Evolutionary conservation across 2,329 filamentous ascomycete species (phyloP).

Genomic region (Microcyclospora pomicola): DNA sequence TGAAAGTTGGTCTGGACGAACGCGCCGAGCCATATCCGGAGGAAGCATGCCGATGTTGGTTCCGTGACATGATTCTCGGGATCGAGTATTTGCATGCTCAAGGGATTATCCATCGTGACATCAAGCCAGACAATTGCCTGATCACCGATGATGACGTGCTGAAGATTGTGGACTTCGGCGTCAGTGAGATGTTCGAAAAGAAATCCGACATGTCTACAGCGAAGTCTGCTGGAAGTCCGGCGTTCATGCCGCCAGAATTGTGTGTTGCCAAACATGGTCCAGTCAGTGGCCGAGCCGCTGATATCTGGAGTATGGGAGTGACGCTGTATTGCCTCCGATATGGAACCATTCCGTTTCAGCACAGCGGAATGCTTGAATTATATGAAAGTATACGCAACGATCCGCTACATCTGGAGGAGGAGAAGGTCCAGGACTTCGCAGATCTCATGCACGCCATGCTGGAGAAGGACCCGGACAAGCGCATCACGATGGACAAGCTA

Average conservation of each 20-base stretch:
- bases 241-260: slow-evolving; percentile 85
- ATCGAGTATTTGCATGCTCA: slow-evolving; percentile 94
- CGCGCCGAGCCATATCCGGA: slow-evolving; percentile 67
- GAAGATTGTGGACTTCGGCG: slow-evolving; percentile 97
- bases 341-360: slow-evolving; percentile 75
- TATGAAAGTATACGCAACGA: slow-evolving; percentile 78
- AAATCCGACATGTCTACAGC: slow-evolving; percentile 73
- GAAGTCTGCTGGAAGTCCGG: slow-evolving; percentile 88
- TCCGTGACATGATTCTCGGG: slow-evolving; percentile 83
- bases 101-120: slow-evolving; percentile 88
- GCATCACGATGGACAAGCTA: slow-evolving; percentile 71
- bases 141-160: slow-evolving; percentile 84
- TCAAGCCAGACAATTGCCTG: slow-evolving; percentile 93
- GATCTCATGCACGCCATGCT: slow-evolving; percentile 63
- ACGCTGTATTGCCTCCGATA: slow-evolving; percentile 88
- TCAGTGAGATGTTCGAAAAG: slow-evolving; percentile 96
- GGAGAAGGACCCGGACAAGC: slow-evolving; percentile 70
- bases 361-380: slow-evolving; percentile 64
- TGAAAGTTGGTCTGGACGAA: slow-evolving; percentile 86
- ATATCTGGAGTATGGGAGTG: slow-evolving; percentile 98
- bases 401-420: slow-evolving; percentile 45
- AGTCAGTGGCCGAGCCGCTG: slow-evolving; percentile 76
- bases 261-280: slow-evolving; percentile 77
- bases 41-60: slow-evolving; percentile 78
- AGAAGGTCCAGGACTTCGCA: slow-evolving; percentile 53